These are phyloP conservation scores for Conticribra weissflogii DNA, from an alignment of 108 stramenopile genomes.

Conservation along the genomic window DNA sequence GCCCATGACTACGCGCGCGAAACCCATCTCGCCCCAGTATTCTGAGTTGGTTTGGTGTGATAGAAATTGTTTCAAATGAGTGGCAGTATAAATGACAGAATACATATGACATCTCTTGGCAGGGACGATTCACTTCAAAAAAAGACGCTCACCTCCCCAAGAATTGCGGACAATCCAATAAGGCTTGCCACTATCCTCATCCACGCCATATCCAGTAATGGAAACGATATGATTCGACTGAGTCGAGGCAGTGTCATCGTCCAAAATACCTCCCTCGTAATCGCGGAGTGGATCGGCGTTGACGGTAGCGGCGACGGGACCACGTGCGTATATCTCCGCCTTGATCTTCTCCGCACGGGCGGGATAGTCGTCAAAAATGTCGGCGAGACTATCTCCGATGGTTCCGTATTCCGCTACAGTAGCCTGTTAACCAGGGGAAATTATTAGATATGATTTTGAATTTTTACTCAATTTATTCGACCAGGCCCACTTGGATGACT, in stretches of 20 bases:
- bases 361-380: constrained; percentile 10
- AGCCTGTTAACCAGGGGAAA: too few species aligned
- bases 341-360: constrained; percentile 52
- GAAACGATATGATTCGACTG: constrained; percentile 89
- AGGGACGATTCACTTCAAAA: too few species aligned
- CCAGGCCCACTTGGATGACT: too few species aligned
- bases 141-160: too few species aligned
- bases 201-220: constrained; percentile 91
- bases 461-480: too few species aligned
- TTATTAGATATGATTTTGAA: too few species aligned
- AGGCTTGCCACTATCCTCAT: constrained; percentile 58
- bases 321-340: constrained; percentile 81
- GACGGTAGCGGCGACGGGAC: constrained; percentile 89
- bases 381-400: constrained; percentile 24
- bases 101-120: too few species aligned
- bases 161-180: constrained; percentile 94
- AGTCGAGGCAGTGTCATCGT: constrained; percentile 56
- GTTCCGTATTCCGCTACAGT: constrained; percentile 92
- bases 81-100: too few species aligned
- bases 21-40: constrained; percentile 61
- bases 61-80: too few species aligned
- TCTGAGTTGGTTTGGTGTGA: too few species aligned
- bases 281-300: constrained; percentile 74
- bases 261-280: constrained; percentile 82
- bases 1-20: constrained; percentile 72